A percentile compares a stretch with the other conserved stretches of the same genome.
Evolutionary conservation across 2,329 filamentous ascomycete species (phyloP).

Genomic region (Pezicula carpinea): DNA sequence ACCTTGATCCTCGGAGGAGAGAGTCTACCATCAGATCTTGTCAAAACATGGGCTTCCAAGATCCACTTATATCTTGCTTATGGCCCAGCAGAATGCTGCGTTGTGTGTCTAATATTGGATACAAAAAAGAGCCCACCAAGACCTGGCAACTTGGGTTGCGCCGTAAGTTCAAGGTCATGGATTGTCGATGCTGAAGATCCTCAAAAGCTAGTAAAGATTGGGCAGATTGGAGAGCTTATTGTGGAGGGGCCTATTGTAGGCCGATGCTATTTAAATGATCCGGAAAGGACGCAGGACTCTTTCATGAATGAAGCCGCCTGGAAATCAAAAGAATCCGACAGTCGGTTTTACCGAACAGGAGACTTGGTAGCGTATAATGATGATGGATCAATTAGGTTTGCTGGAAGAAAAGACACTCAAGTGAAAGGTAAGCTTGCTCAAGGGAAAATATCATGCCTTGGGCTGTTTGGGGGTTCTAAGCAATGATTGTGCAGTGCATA

Average conservation of each 20-base stretch:
- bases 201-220: conserved; percentile 6
- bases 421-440: conserved; percentile 40
- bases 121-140: conserved; percentile 7
- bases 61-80: conserved; percentile 46
- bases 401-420: conserved; percentile 59
- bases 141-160: not conserved
- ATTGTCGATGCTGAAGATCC: conserved; percentile 7
- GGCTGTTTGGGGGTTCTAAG: no score
- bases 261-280: conserved; percentile 3
- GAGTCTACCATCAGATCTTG: conserved; percentile 31
- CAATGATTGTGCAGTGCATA: no score
- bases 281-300: not conserved
- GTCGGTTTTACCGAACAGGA: conserved; percentile 53
- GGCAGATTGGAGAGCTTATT: conserved; percentile 5
- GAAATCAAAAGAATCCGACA: not conserved
- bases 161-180: conserved; percentile 1
- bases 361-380: conserved; percentile 55
- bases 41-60: conserved; percentile 44
- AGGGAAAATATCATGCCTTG: conserved; percentile 49
- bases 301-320: not conserved
- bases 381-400: conserved; percentile 54
- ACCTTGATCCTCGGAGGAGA: conserved; percentile 31
- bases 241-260: conserved; percentile 8
- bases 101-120: not conserved
- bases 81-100: conserved; percentile 73